Evolutionary conservation across 2,329 filamentous ascomycete species (phyloP), one percentile per base, ranked within the genome.

Genomic region (Colletotrichum sp.): DNA sequence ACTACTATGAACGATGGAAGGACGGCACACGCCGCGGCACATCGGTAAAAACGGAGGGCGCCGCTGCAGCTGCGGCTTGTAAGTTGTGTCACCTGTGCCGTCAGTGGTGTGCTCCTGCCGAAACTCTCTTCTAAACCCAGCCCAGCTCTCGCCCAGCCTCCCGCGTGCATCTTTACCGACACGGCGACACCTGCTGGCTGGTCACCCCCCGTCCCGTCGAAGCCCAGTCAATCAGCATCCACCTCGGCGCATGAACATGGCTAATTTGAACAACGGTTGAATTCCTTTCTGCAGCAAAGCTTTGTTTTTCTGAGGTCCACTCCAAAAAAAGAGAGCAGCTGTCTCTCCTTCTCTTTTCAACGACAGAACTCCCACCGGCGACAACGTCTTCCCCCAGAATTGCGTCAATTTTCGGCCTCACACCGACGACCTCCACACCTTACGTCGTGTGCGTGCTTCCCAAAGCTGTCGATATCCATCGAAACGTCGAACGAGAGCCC

Each of bases 201-300:
- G 44, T 52, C 32, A 30, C 39, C 44, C 44, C 64, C 39, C 39
- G 39, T 55, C 64, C 39, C 39, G 39, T 55, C 64, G 25, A 32
- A 32, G 8, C 15, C 30, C 70, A 64, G 63, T 59, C 70, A 22
- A 25, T 32, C 25, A 28, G 60, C 71, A 36, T 60, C 73, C 73
- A 68, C 57, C 73, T 68, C 73, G 64, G 70, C 73, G 70, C 70
- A 73, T 75, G 70, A 73, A 68, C 44, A 75, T 68, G 69, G 73
- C 73, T 73, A 75, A 75, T 73, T 63, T 27, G 27, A 60, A 59
- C 32, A 68, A 34, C 63, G 52, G 61, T 52, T 60, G 32, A 64
- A 61, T 32, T 32, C 25, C 32, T 19, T 61, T 39, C 32, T 60
- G 67, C 67, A 69, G 67, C 63, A 39, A 39, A 48, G 59, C 59